phyloP scores from a whole-genome alignment of 257 asterid species.

The Henckelia pumila region DNA sequence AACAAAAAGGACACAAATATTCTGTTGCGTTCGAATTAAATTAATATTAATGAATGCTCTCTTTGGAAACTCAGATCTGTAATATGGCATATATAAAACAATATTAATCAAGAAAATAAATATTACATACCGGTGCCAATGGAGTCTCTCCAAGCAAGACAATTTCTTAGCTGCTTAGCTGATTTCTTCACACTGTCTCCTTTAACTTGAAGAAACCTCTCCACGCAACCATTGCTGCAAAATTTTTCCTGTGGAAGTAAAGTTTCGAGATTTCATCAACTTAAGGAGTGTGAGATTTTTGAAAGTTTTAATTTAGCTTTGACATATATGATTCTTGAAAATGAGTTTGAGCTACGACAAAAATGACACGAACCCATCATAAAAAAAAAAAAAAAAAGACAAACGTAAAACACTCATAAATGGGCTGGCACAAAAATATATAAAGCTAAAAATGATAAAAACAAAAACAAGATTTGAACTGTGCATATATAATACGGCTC shows the following conservation, averaged over 20 bases:
- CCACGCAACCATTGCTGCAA: slow-evolving; percentile 70
- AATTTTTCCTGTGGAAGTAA: slow-evolving; percentile 63
- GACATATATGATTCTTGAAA: too few relatives aligned
- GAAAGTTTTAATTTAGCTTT: too few relatives aligned
- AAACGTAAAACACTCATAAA: not conserved
- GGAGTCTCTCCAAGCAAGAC: slow-evolving; percentile 90
- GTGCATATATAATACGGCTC: not conserved
- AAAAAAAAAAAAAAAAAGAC: too few relatives aligned
- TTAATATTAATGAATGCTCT: too few relatives aligned
- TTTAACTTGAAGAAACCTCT: slow-evolving; percentile 73
- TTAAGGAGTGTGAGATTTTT: too few relatives aligned
- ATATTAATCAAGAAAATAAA: slow-evolving; percentile 15
- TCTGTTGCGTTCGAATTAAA: too few relatives aligned
- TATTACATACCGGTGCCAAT: slow-evolving; percentile 80
- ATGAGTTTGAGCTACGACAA: not conserved
- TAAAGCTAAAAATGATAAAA: not conserved
- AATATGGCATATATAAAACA: too few relatives aligned
- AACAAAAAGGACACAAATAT: not conserved
- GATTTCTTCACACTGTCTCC: slow-evolving; percentile 88
- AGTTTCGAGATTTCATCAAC: not conserved
- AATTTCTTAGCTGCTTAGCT: slow-evolving; percentile 66
- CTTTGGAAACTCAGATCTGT: too few relatives aligned
- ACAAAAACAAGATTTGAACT: slow-evolving; percentile 6
- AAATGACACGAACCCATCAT: not conserved
- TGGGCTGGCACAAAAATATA: not conserved